phyloP scores from a whole-genome alignment of 495 filamentous ascomycete genomes.

The Daldinia bambusicola region DNA sequence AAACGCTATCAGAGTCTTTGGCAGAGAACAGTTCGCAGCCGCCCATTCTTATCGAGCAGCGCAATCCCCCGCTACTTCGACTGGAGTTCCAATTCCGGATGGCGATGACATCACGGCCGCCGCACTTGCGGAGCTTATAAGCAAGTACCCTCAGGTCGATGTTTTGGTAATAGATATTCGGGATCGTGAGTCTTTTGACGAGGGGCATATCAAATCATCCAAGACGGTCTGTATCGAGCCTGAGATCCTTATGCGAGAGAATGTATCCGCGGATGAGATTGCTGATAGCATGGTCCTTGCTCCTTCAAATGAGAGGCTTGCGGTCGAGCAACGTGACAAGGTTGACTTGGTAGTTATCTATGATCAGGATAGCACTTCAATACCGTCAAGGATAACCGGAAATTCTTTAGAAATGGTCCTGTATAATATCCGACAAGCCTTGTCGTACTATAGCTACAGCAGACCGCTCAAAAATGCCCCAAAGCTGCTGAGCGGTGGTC shows the following conservation, averaged over 20 bases:
- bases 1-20: slow-evolving; percentile 28
- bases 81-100: slow-evolving; percentile 57
- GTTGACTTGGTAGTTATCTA: slow-evolving; percentile 93
- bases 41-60: slow-evolving; percentile 46
- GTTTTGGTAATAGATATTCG: slow-evolving; percentile 90
- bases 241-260: slow-evolving; percentile 71
- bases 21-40: slow-evolving; percentile 47
- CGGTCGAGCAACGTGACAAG: slow-evolving; percentile 79
- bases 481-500: slow-evolving; percentile 80
- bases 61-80: slow-evolving; percentile 41
- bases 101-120: slow-evolving; percentile 72
- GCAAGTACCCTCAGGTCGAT: slow-evolving; percentile 57
- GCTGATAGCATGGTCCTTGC: slow-evolving; percentile 83
- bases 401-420: slow-evolving; percentile 66
- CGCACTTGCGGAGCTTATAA: slow-evolving; percentile 71
- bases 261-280: slow-evolving; percentile 87
- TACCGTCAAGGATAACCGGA: slow-evolving; percentile 54
- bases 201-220: slow-evolving; percentile 84
- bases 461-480: slow-evolving; percentile 75
- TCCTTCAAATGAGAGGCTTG: slow-evolving; percentile 73
- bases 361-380: slow-evolving; percentile 70
- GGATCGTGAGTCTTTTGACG: slow-evolving; percentile 80
- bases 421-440: slow-evolving; percentile 76
- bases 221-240: slow-evolving; percentile 92
- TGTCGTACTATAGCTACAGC: slow-evolving; percentile 81